Conservation (phyloP, 768 basidiomycete genomes). For the Phylloporus sp. region DNA sequence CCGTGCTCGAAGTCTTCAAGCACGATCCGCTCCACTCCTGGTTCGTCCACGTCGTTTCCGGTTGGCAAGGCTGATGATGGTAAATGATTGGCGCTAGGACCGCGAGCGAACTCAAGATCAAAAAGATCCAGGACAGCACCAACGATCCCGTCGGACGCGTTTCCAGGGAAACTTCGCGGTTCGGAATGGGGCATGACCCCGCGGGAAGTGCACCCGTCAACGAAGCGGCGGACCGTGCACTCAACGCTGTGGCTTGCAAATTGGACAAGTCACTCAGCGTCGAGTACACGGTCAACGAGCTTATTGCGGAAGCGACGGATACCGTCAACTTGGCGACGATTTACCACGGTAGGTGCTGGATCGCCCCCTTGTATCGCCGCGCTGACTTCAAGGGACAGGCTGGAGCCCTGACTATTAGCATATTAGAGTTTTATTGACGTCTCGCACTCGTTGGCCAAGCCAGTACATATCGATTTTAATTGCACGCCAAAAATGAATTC, state of each 20-base stretch:
- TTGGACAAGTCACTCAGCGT: slow-evolving; percentile 82
- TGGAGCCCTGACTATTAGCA: slow-evolving; percentile 39
- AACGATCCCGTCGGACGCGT: slow-evolving; percentile 21
- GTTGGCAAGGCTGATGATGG: background rate
- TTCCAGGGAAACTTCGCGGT: slow-evolving; percentile 25
- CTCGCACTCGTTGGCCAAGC: background rate
- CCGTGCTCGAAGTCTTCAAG: slow-evolving; percentile 94
- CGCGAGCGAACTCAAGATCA: slow-evolving; percentile 69
- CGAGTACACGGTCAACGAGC: slow-evolving; percentile 89
- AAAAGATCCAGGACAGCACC: slow-evolving; percentile 51
- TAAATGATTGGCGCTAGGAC: slow-evolving; percentile 59
- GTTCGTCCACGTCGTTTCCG: slow-evolving; percentile 37
- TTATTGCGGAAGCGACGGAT: slow-evolving; percentile 86
- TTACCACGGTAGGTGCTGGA: slow-evolving; percentile 52
- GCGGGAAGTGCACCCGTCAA: slow-evolving; percentile 57
- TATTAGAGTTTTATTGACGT: slow-evolving; percentile 3
- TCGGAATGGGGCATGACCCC: slow-evolving; percentile 56
- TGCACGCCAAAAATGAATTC: slow-evolving; percentile 12
- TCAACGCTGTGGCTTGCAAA: slow-evolving; percentile 75
- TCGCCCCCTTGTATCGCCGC: background rate
- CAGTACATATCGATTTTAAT: slow-evolving; percentile 5
- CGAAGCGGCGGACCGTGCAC: slow-evolving; percentile 86
- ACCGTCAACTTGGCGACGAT: slow-evolving; percentile 70
- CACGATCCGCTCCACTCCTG: slow-evolving; percentile 93
- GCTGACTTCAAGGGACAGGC: slow-evolving; percentile 32